Evolutionary conservation across 1,284 basidiomycete species (phyloP).

Genomic region (Ganoderma resinaceum): DNA sequence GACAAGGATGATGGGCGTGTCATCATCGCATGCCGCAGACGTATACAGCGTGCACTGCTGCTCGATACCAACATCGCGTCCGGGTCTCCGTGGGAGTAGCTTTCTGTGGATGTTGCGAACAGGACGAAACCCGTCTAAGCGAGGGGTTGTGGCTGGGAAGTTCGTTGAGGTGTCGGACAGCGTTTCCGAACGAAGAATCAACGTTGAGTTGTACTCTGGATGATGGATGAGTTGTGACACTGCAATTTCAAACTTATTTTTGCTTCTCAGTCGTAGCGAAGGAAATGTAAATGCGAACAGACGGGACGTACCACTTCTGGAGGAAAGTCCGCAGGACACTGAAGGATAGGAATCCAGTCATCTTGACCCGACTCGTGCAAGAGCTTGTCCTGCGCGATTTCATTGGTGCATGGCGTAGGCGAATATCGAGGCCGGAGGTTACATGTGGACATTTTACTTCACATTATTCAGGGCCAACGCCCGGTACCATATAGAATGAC

Average conservation of each 20-base stretch:
- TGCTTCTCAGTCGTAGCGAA: slow-evolving; percentile 12
- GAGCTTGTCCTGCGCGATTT: slow-evolving; percentile 6
- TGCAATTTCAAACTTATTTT: slow-evolving; percentile 66
- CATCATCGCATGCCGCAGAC: slow-evolving; percentile 29
- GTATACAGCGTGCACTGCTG: slow-evolving; percentile 78
- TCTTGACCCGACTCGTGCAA: not conserved
- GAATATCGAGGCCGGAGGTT: slow-evolving; percentile 24
- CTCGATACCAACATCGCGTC: slow-evolving; percentile 70
- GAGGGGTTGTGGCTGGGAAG: slow-evolving; percentile 47
- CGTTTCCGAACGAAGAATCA: slow-evolving; percentile 80
- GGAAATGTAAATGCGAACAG: not conserved
- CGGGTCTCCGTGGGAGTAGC: slow-evolving; percentile 76
- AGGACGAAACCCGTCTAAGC: slow-evolving; percentile 47
- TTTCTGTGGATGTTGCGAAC: slow-evolving; percentile 62
- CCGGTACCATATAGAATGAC: not conserved
- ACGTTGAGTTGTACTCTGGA: slow-evolving; percentile 85
- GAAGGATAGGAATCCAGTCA: slow-evolving; percentile 47
- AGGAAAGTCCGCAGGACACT: slow-evolving; percentile 51
- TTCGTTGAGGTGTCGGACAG: slow-evolving; percentile 52
- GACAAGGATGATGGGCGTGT: slow-evolving; percentile 55
- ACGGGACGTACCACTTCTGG: slow-evolving; percentile 47
- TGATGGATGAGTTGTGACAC: slow-evolving; percentile 74
- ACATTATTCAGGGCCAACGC: not conserved
- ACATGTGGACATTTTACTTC: not conserved
- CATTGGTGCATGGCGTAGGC: slow-evolving; percentile 19